A percentile compares a stretch with the other conserved stretches of the same genome.
Conservation (phyloP, 768 basidiomycete genomes). For the Erythrobasidium yunnanense region DNA sequence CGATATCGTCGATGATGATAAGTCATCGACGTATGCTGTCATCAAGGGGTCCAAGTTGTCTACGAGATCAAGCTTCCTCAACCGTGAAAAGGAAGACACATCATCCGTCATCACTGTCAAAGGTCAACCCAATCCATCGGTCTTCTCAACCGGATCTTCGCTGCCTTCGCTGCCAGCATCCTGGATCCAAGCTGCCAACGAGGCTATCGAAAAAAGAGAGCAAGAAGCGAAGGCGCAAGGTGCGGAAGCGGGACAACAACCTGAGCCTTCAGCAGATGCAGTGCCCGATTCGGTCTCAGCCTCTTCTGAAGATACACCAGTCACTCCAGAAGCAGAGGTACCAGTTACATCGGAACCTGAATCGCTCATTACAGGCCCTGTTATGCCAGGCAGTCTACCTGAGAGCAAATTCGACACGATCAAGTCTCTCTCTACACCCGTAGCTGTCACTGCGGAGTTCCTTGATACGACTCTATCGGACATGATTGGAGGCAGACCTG, state of each 20-base stretch:
- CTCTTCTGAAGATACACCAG: constrained; percentile 51
- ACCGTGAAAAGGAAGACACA: neutral
- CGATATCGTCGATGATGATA: neutral
- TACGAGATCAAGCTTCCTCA: constrained; percentile 5
- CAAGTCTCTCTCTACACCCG: constrained; percentile 6
- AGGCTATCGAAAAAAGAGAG: neutral
- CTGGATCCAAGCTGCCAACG: constrained; percentile 20
- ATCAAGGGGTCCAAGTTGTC: neutral
- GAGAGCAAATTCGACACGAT: constrained; percentile 3
- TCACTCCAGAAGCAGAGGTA: constrained; percentile 28
- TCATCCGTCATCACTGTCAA: constrained; percentile 28
- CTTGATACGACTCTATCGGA: neutral
- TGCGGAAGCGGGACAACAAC: too few relatives aligned
- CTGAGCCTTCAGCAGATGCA: too few relatives aligned
- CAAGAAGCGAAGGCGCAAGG: too few relatives aligned
- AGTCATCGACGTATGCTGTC: constrained; percentile 3
- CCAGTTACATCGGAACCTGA: too few relatives aligned
- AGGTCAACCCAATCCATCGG: constrained; percentile 15
- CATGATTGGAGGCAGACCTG: neutral
- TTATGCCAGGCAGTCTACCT: neutral
- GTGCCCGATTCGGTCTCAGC: too few relatives aligned
- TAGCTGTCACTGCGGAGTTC: neutral
- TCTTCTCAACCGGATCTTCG: constrained; percentile 7
- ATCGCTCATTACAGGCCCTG: too few relatives aligned
- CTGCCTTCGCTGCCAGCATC: constrained; percentile 27